Base-by-base conservation (phyloP, 2,329 filamentous ascomycete genomes). In the Cryphonectria japonica region DNA sequence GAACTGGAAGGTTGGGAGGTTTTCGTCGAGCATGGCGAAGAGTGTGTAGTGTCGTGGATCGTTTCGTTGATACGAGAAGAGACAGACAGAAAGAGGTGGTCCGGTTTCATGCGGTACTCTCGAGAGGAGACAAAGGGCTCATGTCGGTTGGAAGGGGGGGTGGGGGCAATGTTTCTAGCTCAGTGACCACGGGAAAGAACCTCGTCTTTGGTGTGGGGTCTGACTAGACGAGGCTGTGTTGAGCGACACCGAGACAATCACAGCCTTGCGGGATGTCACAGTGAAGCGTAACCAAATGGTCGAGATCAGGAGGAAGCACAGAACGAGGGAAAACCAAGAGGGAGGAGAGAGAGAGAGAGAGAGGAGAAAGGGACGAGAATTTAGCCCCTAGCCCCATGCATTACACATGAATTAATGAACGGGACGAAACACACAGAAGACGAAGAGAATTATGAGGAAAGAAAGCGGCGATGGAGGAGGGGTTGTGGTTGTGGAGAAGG, bases 21-120 rank as follows among this genome's bases (percentile, higher is more conserved):
- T 97, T 80, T 97, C 93, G 89, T 97, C 94, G 77, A 97, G 88
- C 94, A 97, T 97, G 71, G 74, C 80, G 76, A 71, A 13, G 7
- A n/a, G 22, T 16, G 54, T 43, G 32, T 37, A 54, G 67, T 16
- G 41, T 46, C 61, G 46, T n/a, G 50, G 22, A 5, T 52, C 9
- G 46, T 68, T 29, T 39, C 34, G 34, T 39, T 7, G 37, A n/a
- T n/a, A 13, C 37, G 9, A 39, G 9, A 39, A 11, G 8, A 11
- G 37, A 9, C 1, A 39, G 9, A 11, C 1, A n/a, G 37, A 13
- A 29, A 22, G 16, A 19, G 4, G 29, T 22, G 46, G 1, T 34
- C 57, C 63, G 9, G 32, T 39, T 54, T 32, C 32, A 54, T 69
- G 57, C 59, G 60, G n/a, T 39, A 19, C 22, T 11, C 34, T 11